phyloP scores from a whole-genome alignment of 345 rosid genomes.

The Hirschfeldia incana region DNA sequence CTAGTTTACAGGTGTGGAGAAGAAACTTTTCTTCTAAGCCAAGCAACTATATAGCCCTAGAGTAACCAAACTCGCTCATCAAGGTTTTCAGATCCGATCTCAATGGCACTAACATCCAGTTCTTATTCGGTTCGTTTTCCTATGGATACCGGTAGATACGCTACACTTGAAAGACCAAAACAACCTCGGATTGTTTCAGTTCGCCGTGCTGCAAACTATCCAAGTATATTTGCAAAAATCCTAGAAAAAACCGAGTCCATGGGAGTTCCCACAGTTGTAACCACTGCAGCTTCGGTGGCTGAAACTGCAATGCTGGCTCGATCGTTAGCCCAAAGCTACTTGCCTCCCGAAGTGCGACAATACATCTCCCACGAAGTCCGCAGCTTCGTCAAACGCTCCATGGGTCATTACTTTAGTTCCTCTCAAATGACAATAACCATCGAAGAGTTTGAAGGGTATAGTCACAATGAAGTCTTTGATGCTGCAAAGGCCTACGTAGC shows the following conservation, averaged over 20 bases:
- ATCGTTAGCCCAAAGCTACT: slow-evolving; percentile 41
- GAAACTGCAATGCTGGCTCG: slow-evolving; percentile 52
- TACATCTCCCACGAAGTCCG: slow-evolving; percentile 24
- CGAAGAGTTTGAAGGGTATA: slow-evolving; percentile 49
- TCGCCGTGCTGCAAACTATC: background rate
- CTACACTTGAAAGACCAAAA: background rate
- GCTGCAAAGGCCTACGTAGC: slow-evolving; percentile 54
- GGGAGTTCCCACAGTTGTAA: slow-evolving; percentile 27
- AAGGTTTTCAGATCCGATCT: background rate
- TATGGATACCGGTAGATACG: background rate
- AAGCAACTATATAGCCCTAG: background rate
- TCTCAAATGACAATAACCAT: slow-evolving; percentile 49
- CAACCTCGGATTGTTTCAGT: background rate
- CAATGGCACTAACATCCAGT: background rate
- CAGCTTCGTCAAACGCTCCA: slow-evolving; percentile 21
- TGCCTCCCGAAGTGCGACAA: slow-evolving; percentile 45
- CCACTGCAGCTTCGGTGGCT: slow-evolving; percentile 59
- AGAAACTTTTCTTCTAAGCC: background rate
- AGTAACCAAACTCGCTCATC: background rate
- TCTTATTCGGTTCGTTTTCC: background rate
- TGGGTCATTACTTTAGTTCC: slow-evolving; percentile 41
- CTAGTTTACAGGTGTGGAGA: background rate
- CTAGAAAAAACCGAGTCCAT: background rate
- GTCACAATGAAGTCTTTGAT: slow-evolving; percentile 47
- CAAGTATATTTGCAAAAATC: slow-evolving; percentile 1